Evolutionary conservation across 805 yeast species (phyloP).

Genomic region (Schwanniomyces vanrijiae): DNA sequence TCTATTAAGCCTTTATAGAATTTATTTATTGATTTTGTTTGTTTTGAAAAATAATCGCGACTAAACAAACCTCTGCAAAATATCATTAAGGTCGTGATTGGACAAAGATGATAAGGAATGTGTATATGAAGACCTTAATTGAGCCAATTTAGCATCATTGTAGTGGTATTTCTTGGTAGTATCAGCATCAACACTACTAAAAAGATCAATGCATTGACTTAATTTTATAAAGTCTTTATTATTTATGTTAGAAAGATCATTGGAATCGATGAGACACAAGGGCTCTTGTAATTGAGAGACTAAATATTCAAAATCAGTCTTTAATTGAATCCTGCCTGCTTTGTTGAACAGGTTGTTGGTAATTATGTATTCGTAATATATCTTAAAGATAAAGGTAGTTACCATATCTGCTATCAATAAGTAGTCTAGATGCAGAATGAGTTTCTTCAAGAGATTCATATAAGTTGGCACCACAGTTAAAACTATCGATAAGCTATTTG

Average conservation of each 20-base stretch:
- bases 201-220: constrained; percentile 28
- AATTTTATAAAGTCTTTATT: constrained; percentile 26
- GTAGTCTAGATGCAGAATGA: constrained; percentile 31
- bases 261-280: constrained; percentile 15
- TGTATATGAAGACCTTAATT: constrained; percentile 20
- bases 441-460: constrained; percentile 19
- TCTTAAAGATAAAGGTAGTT: constrained; percentile 23
- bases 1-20: no score
- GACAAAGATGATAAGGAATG: constrained; percentile 8
- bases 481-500: constrained; percentile 22
- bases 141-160: constrained; percentile 11
- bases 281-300: constrained; percentile 14
- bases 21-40: background rate
- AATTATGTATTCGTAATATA: constrained; percentile 37
- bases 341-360: constrained; percentile 38
- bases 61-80: constrained; percentile 26
- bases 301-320: constrained; percentile 26
- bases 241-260: constrained; percentile 16
- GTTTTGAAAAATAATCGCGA: constrained; percentile 4
- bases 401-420: constrained; percentile 25
- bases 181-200: constrained; percentile 22
- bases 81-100: constrained; percentile 22
- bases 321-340: constrained; percentile 32
- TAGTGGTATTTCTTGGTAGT: constrained; percentile 18
- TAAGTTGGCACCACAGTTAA: constrained; percentile 24